Evolutionary conservation across 1,284 basidiomycete species (phyloP), one percentile per base, ranked within the genome.

Genomic region (Rhizoctonia solani): DNA sequence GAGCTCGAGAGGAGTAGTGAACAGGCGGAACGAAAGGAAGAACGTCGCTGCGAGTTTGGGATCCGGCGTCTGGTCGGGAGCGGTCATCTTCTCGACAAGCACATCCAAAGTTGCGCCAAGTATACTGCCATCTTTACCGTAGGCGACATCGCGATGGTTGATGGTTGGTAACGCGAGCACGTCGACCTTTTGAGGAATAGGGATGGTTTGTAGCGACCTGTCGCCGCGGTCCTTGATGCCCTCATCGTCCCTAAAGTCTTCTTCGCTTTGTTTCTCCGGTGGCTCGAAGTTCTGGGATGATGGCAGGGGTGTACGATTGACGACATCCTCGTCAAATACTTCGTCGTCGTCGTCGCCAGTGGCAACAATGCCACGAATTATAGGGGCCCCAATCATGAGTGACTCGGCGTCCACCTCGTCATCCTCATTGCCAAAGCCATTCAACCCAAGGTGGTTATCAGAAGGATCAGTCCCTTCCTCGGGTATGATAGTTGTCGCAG

Each of bases 21-120:
- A 98, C 70, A 98, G 79, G n/a, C 96, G 86, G 82, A 99, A 99
- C 0, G 95, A 97, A 74, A 95, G 81, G 82, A 95, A 96, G 81
- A 99, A 98, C 16, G 95, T 89, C 1, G 88, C 86, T 25, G 88
- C 84, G 75, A 98, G 95, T 0, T 86, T 86, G 16, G 88, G 82
- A 73, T 98, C 95, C 32, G 92, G 90, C 54, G 92, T 85, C 54
- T 88, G 88, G 74, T 95, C 93, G 74, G 96, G 92, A 1, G 95
- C 92, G n/a, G 95, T 96, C 88, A 99, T 90, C 79, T 92, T 93
- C 78, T 96, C 95, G 8, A 98, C 88, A 46, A 99, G 81, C 1
- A 90, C 95, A 14, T 84, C 82, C 66, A 99, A 80, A 1, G 94
- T 95, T 1, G 94, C 97, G 27, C 95, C 95, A 6, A 95, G 90